These are phyloP conservation scores for Orbilia javanica DNA, from an alignment of 2,329 filamentous ascomycete species.

Conservation along the genomic window DNA sequence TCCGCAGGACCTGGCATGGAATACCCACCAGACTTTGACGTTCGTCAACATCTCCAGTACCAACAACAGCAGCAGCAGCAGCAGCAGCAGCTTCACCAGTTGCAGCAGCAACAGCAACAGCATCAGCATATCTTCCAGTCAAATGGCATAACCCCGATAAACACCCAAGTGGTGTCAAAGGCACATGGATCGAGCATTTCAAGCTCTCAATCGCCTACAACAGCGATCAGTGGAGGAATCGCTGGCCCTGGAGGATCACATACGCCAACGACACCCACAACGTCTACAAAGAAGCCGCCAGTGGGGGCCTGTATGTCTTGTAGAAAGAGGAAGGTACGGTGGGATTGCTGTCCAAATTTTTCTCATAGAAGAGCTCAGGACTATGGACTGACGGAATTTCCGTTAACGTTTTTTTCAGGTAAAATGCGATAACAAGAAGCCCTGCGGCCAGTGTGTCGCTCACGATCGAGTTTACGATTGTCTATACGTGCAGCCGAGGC, in stretches of 20 bases:
- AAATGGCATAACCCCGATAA: conserved; percentile 54
- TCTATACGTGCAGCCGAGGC: conserved; percentile 54
- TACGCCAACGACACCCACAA: conserved; percentile 49
- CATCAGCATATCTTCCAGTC: conserved; percentile 50
- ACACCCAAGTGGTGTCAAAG: conserved; percentile 45
- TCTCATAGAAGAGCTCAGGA: background rate
- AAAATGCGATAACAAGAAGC: conserved; percentile 58
- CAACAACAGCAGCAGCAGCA: conserved; percentile 47
- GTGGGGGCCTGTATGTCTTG: conserved; percentile 55
- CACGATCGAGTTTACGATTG: conserved; percentile 57
- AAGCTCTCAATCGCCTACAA: conserved; percentile 53
- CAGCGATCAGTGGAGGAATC: conserved; percentile 34
- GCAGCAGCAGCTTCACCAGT: conserved; percentile 27
- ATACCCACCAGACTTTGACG: conserved; percentile 54
- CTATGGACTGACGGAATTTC: conserved; percentile 22
- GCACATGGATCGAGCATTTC: conserved; percentile 32
- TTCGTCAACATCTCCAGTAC: conserved; percentile 52
- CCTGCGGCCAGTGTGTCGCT: conserved; percentile 53
- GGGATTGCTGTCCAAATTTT: background rate
- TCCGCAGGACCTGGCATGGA: conserved; percentile 45
- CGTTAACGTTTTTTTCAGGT: conserved; percentile 34
- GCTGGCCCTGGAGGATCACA: conserved; percentile 35
- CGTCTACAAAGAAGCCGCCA: conserved; percentile 51
- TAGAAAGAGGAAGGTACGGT: conserved; percentile 55
- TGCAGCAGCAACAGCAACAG: conserved; percentile 36